These are phyloP conservation scores for Phaeolepiota aurea DNA, from an alignment of 768 basidiomycete species.

Conservation along the genomic window DNA sequence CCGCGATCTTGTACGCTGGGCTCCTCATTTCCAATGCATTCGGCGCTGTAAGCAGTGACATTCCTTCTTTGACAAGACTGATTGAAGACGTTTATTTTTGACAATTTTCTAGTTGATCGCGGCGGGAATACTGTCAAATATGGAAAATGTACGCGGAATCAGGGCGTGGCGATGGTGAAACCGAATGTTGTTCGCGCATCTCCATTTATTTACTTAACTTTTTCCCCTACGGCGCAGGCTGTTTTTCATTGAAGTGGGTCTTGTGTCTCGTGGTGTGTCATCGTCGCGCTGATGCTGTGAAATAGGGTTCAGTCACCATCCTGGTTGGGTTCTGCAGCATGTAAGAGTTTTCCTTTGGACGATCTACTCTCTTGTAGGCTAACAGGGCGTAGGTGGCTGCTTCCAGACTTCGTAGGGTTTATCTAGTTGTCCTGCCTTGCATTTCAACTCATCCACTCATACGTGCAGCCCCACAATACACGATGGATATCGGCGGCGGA, in stretches of 20 bases:
- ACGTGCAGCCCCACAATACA: slow-evolving; percentile 48
- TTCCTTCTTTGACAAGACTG: too few species aligned
- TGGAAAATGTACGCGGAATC: slow-evolving; percentile 63
- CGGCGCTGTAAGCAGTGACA: slow-evolving; percentile 38
- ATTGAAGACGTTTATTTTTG: not conserved
- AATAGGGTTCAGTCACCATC: slow-evolving; percentile 57
- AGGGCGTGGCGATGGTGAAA: slow-evolving; percentile 66
- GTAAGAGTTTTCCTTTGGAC: slow-evolving; percentile 27
- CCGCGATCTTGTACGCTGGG: slow-evolving; percentile 52
- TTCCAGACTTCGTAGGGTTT: slow-evolving; percentile 48
- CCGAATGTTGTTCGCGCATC: not conserved
- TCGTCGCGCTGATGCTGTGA: too few species aligned
- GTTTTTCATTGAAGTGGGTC: slow-evolving; percentile 67
- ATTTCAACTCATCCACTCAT: not conserved
- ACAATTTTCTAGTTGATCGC: slow-evolving; percentile 44
- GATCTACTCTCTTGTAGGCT: not conserved
- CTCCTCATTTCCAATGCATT: slow-evolving; percentile 61
- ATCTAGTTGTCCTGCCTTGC: not conserved
- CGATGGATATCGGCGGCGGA: slow-evolving; percentile 45
- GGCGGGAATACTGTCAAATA: slow-evolving; percentile 61
- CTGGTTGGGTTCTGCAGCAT: slow-evolving; percentile 44
- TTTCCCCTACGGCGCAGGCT: slow-evolving; percentile 33
- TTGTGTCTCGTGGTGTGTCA: too few species aligned
- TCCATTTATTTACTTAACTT: slow-evolving; percentile 1
- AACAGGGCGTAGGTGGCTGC: slow-evolving; percentile 34